Conservation (phyloP, 163 green algal genomes). For the Volvox carteri region DNA sequence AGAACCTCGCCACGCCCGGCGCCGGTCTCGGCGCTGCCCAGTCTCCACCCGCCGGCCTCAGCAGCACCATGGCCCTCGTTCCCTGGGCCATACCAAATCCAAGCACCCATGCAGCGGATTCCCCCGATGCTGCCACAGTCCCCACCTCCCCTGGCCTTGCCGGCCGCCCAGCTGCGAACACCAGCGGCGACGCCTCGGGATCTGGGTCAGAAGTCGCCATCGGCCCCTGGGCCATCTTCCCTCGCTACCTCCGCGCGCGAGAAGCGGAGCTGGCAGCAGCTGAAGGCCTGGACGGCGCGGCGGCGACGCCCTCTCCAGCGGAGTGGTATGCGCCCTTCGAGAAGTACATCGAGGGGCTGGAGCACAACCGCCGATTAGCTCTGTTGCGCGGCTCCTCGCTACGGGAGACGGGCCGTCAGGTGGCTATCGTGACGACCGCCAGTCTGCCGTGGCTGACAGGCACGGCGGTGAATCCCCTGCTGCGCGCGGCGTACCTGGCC, state of each 20-base stretch:
- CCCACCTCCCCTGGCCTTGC: conserved; percentile 14
- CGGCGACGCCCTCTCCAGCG: background rate
- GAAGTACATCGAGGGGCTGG: conserved; percentile 55
- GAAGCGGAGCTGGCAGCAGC: conserved; percentile 43
- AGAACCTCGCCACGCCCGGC: conserved; percentile 41
- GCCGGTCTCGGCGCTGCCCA: background rate
- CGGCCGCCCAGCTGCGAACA: background rate
- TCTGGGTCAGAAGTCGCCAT: conserved; percentile 36
- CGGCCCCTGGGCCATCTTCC: conserved; percentile 64
- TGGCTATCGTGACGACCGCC: conserved; percentile 98
- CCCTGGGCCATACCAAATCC: conserved; percentile 34
- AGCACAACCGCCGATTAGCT: conserved; percentile 49
- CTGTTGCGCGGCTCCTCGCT: conserved; percentile 67
- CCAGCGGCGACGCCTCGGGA: background rate
- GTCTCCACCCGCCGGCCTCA: background rate
- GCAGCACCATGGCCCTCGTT: conserved; percentile 42
- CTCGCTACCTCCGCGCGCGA: conserved; percentile 60
- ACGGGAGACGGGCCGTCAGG: conserved; percentile 79
- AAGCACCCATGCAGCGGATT: background rate
- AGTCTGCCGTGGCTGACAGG: conserved; percentile 98
- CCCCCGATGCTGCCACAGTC: background rate
- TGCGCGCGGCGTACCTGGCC: conserved; percentile 82
- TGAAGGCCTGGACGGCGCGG: background rate
- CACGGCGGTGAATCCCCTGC: conserved; percentile 97
- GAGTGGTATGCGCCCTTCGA: conserved; percentile 57